These are phyloP conservation scores for Neurospora sp. DNA, from an alignment of 495 filamentous ascomycete species.

Conservation along the genomic window DNA sequence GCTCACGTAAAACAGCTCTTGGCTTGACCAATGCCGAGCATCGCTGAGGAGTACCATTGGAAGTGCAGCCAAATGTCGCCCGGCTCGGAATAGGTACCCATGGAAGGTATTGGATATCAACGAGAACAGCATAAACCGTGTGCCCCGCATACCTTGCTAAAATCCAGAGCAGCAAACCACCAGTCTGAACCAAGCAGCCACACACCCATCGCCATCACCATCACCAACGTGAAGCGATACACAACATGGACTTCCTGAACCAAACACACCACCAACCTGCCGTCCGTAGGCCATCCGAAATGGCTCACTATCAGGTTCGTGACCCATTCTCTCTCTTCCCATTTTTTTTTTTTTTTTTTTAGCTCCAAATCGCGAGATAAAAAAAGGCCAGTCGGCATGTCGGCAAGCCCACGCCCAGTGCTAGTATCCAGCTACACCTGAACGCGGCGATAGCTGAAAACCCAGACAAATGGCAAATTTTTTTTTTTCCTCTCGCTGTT, in stretches of 20 bases:
- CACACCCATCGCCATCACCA: not conserved
- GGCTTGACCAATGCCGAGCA: not conserved
- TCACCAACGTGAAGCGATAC: not conserved
- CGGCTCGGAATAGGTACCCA: not conserved
- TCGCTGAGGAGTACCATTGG: not conserved
- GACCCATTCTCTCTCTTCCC: not conserved
- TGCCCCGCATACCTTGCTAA: not conserved
- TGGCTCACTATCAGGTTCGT: not conserved
- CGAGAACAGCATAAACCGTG: not conserved
- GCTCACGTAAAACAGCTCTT: not conserved
- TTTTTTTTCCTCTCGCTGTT: not conserved
- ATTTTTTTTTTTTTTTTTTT: not conserved
- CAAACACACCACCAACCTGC: not conserved
- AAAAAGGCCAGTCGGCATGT: not conserved
- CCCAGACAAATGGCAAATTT: not conserved
- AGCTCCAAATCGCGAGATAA: not conserved
- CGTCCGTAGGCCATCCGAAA: not conserved
- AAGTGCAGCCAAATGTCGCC: not conserved
- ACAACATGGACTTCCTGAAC: not conserved
- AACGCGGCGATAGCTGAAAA: not conserved
- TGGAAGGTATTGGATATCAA: not conserved
- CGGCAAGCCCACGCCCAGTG: not conserved
- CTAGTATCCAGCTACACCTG: not conserved
- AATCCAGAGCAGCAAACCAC: not conserved
- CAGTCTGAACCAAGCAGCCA: not conserved